Evolutionary conservation across 2,329 filamentous ascomycete genomes (phyloP), one percentile per base, ranked within the genome.

Genomic region (Leptographium lundbergii): DNA sequence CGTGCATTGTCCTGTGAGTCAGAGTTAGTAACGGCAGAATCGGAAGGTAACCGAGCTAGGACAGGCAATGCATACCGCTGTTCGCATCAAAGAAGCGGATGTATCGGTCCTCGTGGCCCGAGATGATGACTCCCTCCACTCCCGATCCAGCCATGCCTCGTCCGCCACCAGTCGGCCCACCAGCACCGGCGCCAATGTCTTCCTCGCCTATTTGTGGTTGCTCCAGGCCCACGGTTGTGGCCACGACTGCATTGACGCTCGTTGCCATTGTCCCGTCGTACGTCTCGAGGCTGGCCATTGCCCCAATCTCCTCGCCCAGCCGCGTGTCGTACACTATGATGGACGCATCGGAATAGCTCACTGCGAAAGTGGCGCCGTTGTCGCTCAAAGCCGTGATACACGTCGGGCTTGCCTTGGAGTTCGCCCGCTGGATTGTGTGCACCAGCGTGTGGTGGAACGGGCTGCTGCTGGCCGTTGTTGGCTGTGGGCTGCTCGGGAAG

Each of bases 1-100:
- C 63, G 94, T 97, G 75, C 91, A 96, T 90, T 99, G 94, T 60
- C 94, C 94, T 97, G 50, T 6, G 29, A 17, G 64, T 57, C 14
- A 4, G 10, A 29, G 54, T 70, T 48, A 66, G 65, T 62, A 58
- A 29, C 42, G 42, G 19, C 42, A 45, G 9, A 9, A 17, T 17
- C 36, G 3, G 9, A 10, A 39, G 36, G 17, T 13, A 17, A 10
- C 6, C 7, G 27, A 29, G 27, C 10, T 36, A n/a, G 34, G 39
- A 19, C 42, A 19, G 4, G 7, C n/a, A 2, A 13, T 39, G 22
- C 89, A 73, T 87, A 97, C 94, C 94, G 74, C 90, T 96, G 70
- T 99, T 97, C 63, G 94, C 94, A 77, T 99, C 94, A 71, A 96
- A 99, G 79, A 99, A 96, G 65, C 92, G 82, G 66, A 99, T 91